A percentile compares a stretch with the other conserved stretches of the same genome.
Evolutionary conservation across 768 basidiomycete genomes (phyloP).

Genomic region (Termitomyces sp.): DNA sequence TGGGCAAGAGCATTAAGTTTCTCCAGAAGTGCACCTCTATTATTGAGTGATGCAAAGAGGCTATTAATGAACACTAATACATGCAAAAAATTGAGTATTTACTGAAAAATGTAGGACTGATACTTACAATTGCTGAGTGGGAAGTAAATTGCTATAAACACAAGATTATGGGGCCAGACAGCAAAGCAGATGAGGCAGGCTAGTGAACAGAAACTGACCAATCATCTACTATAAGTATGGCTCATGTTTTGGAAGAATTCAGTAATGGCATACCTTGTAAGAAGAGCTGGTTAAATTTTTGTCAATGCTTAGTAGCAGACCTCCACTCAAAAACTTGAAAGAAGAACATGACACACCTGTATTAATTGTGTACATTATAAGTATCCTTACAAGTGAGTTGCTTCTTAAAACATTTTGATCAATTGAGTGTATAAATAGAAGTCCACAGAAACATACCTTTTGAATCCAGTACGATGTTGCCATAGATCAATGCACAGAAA

Average conservation of each 20-base stretch:
- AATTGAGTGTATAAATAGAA: not conserved
- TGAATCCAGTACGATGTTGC: too few relatives aligned
- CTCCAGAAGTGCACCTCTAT: constrained; percentile 4
- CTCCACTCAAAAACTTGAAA: not conserved
- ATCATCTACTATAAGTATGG: too few relatives aligned
- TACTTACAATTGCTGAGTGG: not conserved
- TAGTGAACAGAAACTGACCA: not conserved
- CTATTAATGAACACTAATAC: constrained; percentile 14
- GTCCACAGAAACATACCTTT: not conserved
- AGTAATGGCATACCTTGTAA: not conserved
- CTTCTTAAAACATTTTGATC: not conserved
- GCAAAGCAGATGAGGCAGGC: not conserved
- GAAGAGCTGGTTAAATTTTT: not conserved
- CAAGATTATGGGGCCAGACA: not conserved
- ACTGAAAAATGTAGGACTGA: not conserved
- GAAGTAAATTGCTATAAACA: not conserved
- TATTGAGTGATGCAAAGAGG: constrained; percentile 14
- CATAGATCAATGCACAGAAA: too few relatives aligned
- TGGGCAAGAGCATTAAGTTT: constrained; percentile 6
- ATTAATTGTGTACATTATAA: not conserved
- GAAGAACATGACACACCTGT: not conserved
- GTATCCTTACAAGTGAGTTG: not conserved
- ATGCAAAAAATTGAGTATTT: not conserved
- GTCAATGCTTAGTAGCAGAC: not conserved
- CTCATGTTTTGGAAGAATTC: not conserved